Evolutionary conservation across 1,139 yeast species (phyloP).

Genomic region (Geotrichum fermentans): DNA sequence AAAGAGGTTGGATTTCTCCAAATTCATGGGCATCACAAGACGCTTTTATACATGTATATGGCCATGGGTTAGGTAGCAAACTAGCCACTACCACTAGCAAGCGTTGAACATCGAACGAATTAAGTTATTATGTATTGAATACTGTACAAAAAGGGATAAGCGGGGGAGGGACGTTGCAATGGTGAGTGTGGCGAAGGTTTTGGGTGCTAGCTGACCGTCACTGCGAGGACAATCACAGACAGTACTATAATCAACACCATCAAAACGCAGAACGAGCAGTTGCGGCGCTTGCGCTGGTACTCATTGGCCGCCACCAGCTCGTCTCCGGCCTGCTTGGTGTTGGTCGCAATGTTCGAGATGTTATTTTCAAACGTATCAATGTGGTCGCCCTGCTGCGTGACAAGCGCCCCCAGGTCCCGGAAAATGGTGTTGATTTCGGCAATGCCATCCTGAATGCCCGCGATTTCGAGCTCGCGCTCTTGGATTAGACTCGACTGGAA

Average conservation of each 20-base stretch:
- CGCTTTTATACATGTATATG: too few relatives aligned
- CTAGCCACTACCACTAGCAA: too few relatives aligned
- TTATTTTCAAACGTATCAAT: conserved; percentile 81
- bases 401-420: conserved; percentile 70
- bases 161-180: too few relatives aligned
- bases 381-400: conserved; percentile 78
- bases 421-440: conserved; percentile 80
- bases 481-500: conserved; percentile 64
- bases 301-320: conserved; percentile 71
- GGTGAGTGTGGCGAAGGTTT: too few relatives aligned
- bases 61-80: too few relatives aligned
- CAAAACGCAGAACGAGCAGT: conserved; percentile 67
- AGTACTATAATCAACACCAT: conserved; percentile 46
- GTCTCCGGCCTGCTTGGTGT: conserved; percentile 64
- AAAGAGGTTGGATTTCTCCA: too few relatives aligned
- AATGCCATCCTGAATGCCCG: conserved; percentile 69
- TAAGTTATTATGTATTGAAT: too few relatives aligned
- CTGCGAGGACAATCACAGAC: conserved; percentile 43
- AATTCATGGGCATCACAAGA: too few relatives aligned
- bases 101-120: too few relatives aligned
- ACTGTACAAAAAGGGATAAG: too few relatives aligned
- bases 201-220: conserved; percentile 23
- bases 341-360: conserved; percentile 57
- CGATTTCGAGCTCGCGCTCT: conserved; percentile 69
- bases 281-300: conserved; percentile 63